Evolutionary conservation across 2,329 filamentous ascomycete genomes (phyloP).

Genomic region (Didymella pinodella): DNA sequence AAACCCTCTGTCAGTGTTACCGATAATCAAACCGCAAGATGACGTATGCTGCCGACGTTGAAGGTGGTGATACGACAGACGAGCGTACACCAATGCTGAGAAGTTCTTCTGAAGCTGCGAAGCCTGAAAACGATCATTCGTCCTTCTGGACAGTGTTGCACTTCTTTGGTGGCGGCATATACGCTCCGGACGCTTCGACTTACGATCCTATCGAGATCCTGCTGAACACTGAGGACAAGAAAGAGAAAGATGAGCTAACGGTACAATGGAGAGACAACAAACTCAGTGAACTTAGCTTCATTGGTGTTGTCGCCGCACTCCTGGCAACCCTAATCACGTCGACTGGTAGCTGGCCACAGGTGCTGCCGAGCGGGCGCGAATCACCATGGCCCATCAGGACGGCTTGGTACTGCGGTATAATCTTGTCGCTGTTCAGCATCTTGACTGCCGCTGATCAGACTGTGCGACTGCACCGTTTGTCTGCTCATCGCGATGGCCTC

Average conservation of each 20-base stretch:
- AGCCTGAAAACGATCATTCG: conserved; percentile 12
- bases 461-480: conserved; percentile 54
- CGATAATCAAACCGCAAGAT: conserved; percentile 24
- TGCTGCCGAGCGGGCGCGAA: conserved; percentile 48
- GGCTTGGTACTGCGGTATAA: conserved; percentile 55
- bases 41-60: conserved; percentile 34
- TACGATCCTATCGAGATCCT: conserved; percentile 50
- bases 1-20: conserved; percentile 1
- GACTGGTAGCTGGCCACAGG: conserved; percentile 55
- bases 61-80: conserved; percentile 26
- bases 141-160: conserved; percentile 27
- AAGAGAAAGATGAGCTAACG: conserved; percentile 49
- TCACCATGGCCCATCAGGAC: conserved; percentile 54
- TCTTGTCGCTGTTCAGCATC: conserved; percentile 61
- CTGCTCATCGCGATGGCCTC: conserved; percentile 52
- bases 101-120: conserved; percentile 22
- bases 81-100: conserved; percentile 37
- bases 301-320: conserved; percentile 49
- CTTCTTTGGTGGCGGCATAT: conserved; percentile 47
- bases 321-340: conserved; percentile 53
- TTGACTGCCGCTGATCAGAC: conserved; percentile 56
- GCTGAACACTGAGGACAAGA: conserved; percentile 46
- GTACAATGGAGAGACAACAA: conserved; percentile 52
- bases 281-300: conserved; percentile 53
- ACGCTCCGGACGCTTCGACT: conserved; percentile 44